These are phyloP conservation scores for Botryococcus braunii DNA, from an alignment of 163 green algal genomes.

Conservation along the genomic window DNA sequence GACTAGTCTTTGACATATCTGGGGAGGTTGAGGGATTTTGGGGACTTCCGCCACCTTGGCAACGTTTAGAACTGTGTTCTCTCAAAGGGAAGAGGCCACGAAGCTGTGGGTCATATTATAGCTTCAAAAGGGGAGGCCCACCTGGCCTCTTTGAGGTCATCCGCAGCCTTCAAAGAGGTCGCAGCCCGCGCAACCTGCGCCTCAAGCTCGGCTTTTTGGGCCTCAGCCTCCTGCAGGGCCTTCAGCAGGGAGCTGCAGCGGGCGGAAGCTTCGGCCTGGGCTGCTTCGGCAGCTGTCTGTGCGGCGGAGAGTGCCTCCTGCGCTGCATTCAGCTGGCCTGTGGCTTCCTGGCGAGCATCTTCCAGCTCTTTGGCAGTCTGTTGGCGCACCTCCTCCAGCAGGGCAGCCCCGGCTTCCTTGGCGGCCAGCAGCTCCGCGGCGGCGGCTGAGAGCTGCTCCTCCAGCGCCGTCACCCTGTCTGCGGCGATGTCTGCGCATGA, in stretches of 20 bases:
- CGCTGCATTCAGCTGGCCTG: background rate
- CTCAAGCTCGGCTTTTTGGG: slow-evolving; percentile 38
- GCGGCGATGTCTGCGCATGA: slow-evolving; percentile 51
- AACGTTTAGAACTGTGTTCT: too few species aligned
- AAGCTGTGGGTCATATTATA: too few species aligned
- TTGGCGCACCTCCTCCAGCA: background rate
- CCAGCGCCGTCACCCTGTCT: slow-evolving; percentile 51
- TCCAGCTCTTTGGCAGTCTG: background rate
- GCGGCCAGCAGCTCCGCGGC: slow-evolving; percentile 10
- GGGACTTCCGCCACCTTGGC: too few species aligned
- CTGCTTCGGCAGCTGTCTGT: slow-evolving; percentile 5
- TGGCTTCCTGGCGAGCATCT: background rate
- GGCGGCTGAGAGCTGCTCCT: slow-evolving; percentile 43
- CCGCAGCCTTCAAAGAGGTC: slow-evolving; percentile 46
- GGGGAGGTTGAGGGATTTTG: too few species aligned
- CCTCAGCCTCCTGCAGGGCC: slow-evolving; percentile 31
- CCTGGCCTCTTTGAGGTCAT: slow-evolving; percentile 62
- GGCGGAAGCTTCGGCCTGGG: slow-evolving; percentile 9
- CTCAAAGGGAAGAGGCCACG: too few species aligned
- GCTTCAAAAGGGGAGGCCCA: too few species aligned
- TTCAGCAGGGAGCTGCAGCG: slow-evolving; percentile 15
- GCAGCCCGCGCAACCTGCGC: slow-evolving; percentile 51
- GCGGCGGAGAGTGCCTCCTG: slow-evolving; percentile 1
- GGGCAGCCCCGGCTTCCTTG: slow-evolving; percentile 10
- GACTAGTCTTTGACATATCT: too few species aligned